Conservation (phyloP, 805 yeast genomes). For the Tanozyma kutaoensis region DNA sequence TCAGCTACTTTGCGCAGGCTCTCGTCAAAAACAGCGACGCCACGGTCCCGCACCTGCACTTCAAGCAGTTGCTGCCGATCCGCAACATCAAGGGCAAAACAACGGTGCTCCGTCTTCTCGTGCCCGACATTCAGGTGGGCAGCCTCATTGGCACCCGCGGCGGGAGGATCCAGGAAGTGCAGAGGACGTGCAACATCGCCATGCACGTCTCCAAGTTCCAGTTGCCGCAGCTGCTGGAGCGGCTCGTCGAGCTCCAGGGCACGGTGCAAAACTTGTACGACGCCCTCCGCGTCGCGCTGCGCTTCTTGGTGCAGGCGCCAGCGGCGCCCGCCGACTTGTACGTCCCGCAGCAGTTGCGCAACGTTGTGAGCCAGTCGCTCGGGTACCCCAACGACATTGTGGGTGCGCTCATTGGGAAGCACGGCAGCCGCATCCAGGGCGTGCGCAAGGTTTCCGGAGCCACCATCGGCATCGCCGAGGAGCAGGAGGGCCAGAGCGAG, state of each 20-base stretch:
- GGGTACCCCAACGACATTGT: constrained; percentile 69
- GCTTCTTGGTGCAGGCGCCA: constrained; percentile 55
- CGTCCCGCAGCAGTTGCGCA: constrained; percentile 31
- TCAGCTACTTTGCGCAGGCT: constrained; percentile 57
- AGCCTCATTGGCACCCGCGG: constrained; percentile 82
- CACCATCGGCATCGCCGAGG: constrained; percentile 61
- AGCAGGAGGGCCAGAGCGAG: constrained; percentile 48
- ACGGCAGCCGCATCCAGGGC: constrained; percentile 78
- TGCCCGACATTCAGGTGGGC: constrained; percentile 82
- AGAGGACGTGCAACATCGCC: constrained; percentile 53
- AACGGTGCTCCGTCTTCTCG: constrained; percentile 49
- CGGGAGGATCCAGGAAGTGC: constrained; percentile 63
- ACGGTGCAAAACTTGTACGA: constrained; percentile 46
- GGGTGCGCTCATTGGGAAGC: constrained; percentile 81
- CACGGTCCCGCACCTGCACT: constrained; percentile 41
- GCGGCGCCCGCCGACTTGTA: constrained; percentile 27
- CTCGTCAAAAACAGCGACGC: constrained; percentile 30
- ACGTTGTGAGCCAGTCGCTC: constrained; percentile 11
- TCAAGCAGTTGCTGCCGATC: constrained; percentile 42
- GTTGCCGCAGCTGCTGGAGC: constrained; percentile 69
- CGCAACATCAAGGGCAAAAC: constrained; percentile 37
- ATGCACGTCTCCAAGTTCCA: constrained; percentile 83
- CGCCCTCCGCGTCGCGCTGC: constrained; percentile 45
- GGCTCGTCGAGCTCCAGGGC: constrained; percentile 83
- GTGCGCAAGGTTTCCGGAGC: constrained; percentile 72